Conservation (phyloP, 176 grass and related monocot genomes). For the Aegilops speltoides region DNA sequence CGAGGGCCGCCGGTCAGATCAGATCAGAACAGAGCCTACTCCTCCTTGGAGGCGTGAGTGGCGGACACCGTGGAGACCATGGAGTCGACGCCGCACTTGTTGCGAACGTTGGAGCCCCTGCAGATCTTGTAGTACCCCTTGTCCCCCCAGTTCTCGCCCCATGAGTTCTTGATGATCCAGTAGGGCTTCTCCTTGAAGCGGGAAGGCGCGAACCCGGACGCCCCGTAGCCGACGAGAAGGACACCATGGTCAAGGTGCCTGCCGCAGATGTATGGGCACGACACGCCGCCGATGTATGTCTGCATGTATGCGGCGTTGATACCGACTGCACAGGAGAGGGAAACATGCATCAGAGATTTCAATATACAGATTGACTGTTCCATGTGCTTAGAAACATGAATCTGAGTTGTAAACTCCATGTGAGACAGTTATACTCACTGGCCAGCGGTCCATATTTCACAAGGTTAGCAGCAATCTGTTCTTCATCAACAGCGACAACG, state of each 20-base stretch:
- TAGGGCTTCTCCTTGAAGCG: constrained; percentile 89
- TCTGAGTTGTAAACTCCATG: not conserved
- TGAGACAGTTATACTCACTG: constrained; percentile 49
- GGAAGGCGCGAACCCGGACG: constrained; percentile 64
- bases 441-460: constrained; percentile 77
- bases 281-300: constrained; percentile 81
- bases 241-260: constrained; percentile 77
- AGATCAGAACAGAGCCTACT: constrained; percentile 24
- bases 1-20: constrained; percentile 9
- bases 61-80: constrained; percentile 78
- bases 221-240: constrained; percentile 80
- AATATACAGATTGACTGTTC: not conserved
- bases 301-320: constrained; percentile 91
- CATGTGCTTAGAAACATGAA: not conserved
- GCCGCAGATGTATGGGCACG: constrained; percentile 81
- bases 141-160: constrained; percentile 88
- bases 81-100: constrained; percentile 76
- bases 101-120: constrained; percentile 65
- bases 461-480: constrained; percentile 78
- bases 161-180: constrained; percentile 96
- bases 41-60: constrained; percentile 26
- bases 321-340: constrained; percentile 47
- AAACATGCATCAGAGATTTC: not conserved
- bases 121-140: constrained; percentile 89
- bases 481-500: constrained; percentile 73